Evolutionary conservation across 352 stramenopile species (phyloP).

Genomic region (Globisporangium spiculum): DNA sequence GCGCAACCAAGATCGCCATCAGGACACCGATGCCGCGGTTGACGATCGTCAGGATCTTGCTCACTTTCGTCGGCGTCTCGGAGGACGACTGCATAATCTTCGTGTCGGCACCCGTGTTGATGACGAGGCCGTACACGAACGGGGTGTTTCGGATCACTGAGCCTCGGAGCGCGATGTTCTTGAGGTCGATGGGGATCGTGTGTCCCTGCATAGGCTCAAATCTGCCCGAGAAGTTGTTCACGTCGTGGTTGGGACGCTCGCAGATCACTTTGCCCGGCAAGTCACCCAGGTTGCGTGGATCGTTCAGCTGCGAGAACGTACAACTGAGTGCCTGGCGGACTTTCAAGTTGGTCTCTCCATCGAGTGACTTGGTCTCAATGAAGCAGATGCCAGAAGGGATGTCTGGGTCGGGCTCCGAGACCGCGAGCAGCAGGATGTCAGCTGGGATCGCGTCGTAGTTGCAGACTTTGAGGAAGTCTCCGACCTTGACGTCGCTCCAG

Average conservation of each 20-base stretch:
- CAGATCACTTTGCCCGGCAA: constrained; percentile 67
- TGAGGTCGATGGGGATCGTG: constrained; percentile 82
- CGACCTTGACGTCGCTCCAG: constrained; percentile 69
- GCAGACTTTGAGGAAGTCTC: constrained; percentile 82
- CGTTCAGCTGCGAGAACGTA: constrained; percentile 79
- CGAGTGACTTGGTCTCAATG: constrained; percentile 84
- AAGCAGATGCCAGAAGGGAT: constrained; percentile 79
- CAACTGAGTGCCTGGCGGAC: constrained; percentile 78
- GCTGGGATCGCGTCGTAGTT: constrained; percentile 86
- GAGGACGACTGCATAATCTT: constrained; percentile 88
- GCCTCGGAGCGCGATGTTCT: constrained; percentile 77
- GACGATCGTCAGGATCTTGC: constrained; percentile 84
- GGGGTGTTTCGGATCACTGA: constrained; percentile 85
- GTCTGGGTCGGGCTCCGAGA: constrained; percentile 59
- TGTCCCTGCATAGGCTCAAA: constrained; percentile 74
- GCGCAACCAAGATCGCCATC: constrained; percentile 61
- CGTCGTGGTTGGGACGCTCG: constrained; percentile 84
- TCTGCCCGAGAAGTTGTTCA: constrained; percentile 82
- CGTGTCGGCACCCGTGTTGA: constrained; percentile 81
- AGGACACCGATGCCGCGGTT: constrained; percentile 76
- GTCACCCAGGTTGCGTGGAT: constrained; percentile 60
- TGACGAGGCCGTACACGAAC: constrained; percentile 74
- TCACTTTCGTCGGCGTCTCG: constrained; percentile 70
- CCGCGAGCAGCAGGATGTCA: constrained; percentile 74
- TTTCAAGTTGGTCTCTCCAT: constrained; percentile 88